These are phyloP conservation scores for Venturia pyrina DNA, from an alignment of 2,329 filamentous ascomycete species.

Conservation along the genomic window DNA sequence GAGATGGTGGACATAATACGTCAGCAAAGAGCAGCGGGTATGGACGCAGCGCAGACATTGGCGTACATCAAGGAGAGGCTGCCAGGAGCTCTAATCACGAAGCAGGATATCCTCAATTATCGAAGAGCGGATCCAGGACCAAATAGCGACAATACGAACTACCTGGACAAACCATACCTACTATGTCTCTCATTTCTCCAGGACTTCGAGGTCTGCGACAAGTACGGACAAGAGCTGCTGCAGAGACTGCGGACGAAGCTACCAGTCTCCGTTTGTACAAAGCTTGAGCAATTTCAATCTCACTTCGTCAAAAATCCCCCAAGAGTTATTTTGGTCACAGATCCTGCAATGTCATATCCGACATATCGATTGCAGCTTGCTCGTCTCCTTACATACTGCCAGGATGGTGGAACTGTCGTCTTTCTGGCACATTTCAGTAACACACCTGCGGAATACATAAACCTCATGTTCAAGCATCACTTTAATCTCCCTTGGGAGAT, in stretches of 20 bases:
- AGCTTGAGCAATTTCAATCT: constrained; percentile 2
- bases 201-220: constrained; percentile 6
- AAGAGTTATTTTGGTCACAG: constrained; percentile 8
- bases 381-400: constrained; percentile 11
- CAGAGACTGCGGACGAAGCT: constrained; percentile 7
- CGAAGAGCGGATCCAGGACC: constrained; percentile 9
- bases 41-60: constrained; percentile 11
- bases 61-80: constrained; percentile 13
- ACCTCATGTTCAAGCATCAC: constrained; percentile 10
- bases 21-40: constrained; percentile 9
- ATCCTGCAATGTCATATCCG: constrained; percentile 9
- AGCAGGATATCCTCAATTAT: constrained; percentile 12
- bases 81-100: constrained; percentile 10
- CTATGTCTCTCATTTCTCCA: constrained; percentile 8
- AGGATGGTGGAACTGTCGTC: constrained; percentile 11
- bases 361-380: constrained; percentile 10
- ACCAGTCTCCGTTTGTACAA: constrained; percentile 10
- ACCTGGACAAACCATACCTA: constrained; percentile 10
- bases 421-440: constrained; percentile 11
- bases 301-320: constrained; percentile 9
- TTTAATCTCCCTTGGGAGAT: constrained; percentile 10
- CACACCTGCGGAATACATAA: constrained; percentile 7
- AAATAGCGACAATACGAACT: constrained; percentile 10
- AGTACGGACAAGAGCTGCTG: constrained; percentile 9
- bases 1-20: constrained; percentile 11